A percentile compares a stretch with the other conserved stretches of the same genome.
phyloP scores from a whole-genome alignment of 1,284 basidiomycete genomes.

The Malassezia nana region DNA sequence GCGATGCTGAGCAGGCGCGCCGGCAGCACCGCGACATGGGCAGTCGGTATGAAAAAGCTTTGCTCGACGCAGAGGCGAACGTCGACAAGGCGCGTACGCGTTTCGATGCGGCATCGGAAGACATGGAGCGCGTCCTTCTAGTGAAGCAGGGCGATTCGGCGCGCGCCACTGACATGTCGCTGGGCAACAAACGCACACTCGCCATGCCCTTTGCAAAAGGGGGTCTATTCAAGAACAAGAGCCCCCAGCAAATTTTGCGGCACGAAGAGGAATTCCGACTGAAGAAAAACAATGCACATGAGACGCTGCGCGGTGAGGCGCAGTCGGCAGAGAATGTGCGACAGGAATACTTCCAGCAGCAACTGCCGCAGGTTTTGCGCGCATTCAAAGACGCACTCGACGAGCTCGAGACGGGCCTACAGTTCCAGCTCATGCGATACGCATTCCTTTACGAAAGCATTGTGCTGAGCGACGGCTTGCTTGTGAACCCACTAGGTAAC shows the following conservation, averaged over 20 bases:
- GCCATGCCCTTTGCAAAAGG: constrained; percentile 77
- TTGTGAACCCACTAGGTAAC: constrained; percentile 61
- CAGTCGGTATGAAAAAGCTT: constrained; percentile 68
- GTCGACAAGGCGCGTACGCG: constrained; percentile 83
- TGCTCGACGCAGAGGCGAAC: constrained; percentile 75
- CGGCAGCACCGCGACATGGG: constrained; percentile 58
- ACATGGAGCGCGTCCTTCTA: constrained; percentile 81
- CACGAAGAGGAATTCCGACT: constrained; percentile 88
- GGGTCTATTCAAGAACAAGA: constrained; percentile 75
- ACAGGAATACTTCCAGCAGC: constrained; percentile 92
- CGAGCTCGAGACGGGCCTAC: constrained; percentile 89
- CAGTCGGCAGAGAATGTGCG: constrained; percentile 76
- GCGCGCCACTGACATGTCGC: constrained; percentile 35
- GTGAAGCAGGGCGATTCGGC: constrained; percentile 77
- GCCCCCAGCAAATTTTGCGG: constrained; percentile 78
- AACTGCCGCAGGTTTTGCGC: constrained; percentile 80
- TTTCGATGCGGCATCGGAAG: constrained; percentile 81
- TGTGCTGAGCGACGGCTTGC: constrained; percentile 74
- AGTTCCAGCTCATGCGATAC: constrained; percentile 90
- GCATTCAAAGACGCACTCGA: constrained; percentile 90
- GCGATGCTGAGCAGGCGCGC: constrained; percentile 86
- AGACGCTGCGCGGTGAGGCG: constrained; percentile 82
- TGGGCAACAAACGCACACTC: constrained; percentile 52
- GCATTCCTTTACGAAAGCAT: constrained; percentile 88
- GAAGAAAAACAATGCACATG: constrained; percentile 72